Evolutionary conservation across 2,329 filamentous ascomycete genomes (phyloP), one percentile per base, ranked within the genome.

Genomic region (Pseudogymnoascus sp.): DNA sequence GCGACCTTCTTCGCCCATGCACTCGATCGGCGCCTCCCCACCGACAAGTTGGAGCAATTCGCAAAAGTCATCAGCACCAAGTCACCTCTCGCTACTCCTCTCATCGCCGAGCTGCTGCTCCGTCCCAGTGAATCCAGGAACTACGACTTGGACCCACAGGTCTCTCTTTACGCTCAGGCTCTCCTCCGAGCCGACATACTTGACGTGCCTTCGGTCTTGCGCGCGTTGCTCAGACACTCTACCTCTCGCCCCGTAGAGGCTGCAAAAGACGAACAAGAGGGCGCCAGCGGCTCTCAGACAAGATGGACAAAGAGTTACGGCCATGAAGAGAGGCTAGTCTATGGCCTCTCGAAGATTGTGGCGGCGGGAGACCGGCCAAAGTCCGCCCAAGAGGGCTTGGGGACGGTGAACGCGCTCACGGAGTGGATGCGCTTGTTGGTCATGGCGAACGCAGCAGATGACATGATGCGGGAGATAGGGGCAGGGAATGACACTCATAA

Each of bases 341-440:
- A 73, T 61, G 65, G 70, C 16, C 61, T 72, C 22, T 68, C 69
- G 38, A 72, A 70, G 60, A 42, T 60, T 39, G 70, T 73, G 16
- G 66, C 80, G 1, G 77, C 82, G 58, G 82, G 80, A 0, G 74
- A 71, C 0, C 79, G 77, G 1, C 81, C 85, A 58, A 75, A 72
- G 62, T 76, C 75, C 23, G 69, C 74, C 14, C 72, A 77, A 28
- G 78, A 82, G n/a, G 82, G 80, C 0, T 67, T 85, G 7, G 76
- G 80, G 19, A 72, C 85, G 38, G 77, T 80, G 23, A 74, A 74
- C 61, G 72, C 80, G 45, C 77, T 84, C 62, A 80, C 80, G 19
- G 77, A 77, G 66, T 88, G 84, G 83, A 85, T 87, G 80, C 70
- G 77, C 1, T 71, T 85, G 16, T 84, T 85, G 66, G 78, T 81